Evolutionary conservation across 1,284 basidiomycete species (phyloP).

Genomic region (Sanghuangporus sanghuang): DNA sequence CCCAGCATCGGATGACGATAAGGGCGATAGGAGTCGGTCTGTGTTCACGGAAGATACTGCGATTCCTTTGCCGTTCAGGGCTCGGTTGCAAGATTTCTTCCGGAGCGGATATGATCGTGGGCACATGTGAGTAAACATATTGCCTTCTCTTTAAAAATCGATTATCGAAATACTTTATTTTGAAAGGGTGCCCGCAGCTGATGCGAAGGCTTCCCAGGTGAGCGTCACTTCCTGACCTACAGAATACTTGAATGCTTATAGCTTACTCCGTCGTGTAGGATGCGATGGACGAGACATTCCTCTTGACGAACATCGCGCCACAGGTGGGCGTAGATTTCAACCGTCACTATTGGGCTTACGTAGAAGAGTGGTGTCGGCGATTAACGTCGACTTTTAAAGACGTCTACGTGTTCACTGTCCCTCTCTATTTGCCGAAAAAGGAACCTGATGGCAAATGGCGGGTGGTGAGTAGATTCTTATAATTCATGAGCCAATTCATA

Average conservation of each 20-base stretch:
- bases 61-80: constrained; percentile 78
- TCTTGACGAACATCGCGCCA: constrained; percentile 94
- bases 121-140: constrained; percentile 69
- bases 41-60: constrained; percentile 82
- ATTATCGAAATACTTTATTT: background rate
- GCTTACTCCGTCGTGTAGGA: constrained; percentile 38
- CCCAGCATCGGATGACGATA: constrained; percentile 30
- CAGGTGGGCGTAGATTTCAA: constrained; percentile 99
- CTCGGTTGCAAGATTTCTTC: constrained; percentile 88
- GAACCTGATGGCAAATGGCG: constrained; percentile 90
- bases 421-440: constrained; percentile 89
- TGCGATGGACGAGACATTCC: constrained; percentile 97
- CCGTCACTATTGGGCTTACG: constrained; percentile 95
- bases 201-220: constrained; percentile 85
- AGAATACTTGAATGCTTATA: background rate
- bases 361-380: constrained; percentile 93
- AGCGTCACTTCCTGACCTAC: constrained; percentile 6
- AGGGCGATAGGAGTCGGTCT: constrained; percentile 73
- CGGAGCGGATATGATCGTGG: constrained; percentile 94
- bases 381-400: constrained; percentile 85
- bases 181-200: constrained; percentile 90
- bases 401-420: constrained; percentile 97
- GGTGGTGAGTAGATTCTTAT: constrained; percentile 56
- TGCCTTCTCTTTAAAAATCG: background rate
- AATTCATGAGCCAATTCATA: background rate